phyloP scores from a whole-genome alignment of 2,329 filamentous ascomycete species.

The Tolypocladium cylindrosporum region DNA sequence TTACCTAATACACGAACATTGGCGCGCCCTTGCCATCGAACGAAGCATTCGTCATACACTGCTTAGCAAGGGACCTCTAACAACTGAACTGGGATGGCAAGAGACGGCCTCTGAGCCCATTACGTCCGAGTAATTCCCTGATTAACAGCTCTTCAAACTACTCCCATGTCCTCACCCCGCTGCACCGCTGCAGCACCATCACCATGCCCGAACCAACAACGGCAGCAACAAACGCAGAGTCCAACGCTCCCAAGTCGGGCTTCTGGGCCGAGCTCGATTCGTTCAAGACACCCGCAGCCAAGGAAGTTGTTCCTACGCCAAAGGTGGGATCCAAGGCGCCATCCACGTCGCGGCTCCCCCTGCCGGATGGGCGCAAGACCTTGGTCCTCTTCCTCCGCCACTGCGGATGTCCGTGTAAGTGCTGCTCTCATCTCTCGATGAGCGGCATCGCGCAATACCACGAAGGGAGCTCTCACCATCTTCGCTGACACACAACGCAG shows the following conservation, averaged over 20 bases:
- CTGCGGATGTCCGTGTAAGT: slow-evolving; percentile 63
- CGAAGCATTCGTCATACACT: neutral
- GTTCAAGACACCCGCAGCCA: slow-evolving; percentile 28
- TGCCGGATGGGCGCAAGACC: slow-evolving; percentile 46
- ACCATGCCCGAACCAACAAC: slow-evolving; percentile 1
- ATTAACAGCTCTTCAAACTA: neutral
- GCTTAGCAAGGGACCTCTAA: neutral
- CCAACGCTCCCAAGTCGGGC: slow-evolving; percentile 7
- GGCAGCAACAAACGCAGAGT: neutral
- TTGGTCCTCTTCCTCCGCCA: slow-evolving; percentile 61
- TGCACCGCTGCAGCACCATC: neutral
- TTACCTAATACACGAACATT: neutral
- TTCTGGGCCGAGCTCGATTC: slow-evolving; percentile 29
- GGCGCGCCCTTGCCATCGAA: neutral
- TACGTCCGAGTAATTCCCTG: too few relatives aligned
- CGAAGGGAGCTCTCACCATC: neutral
- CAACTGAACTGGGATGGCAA: neutral
- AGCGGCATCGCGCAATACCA: neutral
- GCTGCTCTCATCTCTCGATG: neutral
- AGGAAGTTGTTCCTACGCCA: slow-evolving; percentile 36
- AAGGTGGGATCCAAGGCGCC: slow-evolving; percentile 47
- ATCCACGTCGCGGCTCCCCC: slow-evolving; percentile 35
- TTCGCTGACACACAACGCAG: slow-evolving; percentile 22
- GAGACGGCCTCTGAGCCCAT: neutral
- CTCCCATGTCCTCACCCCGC: neutral